Conservation (phyloP, 2,329 filamentous ascomycete species). For the Scedosporium apiospermum region DNA sequence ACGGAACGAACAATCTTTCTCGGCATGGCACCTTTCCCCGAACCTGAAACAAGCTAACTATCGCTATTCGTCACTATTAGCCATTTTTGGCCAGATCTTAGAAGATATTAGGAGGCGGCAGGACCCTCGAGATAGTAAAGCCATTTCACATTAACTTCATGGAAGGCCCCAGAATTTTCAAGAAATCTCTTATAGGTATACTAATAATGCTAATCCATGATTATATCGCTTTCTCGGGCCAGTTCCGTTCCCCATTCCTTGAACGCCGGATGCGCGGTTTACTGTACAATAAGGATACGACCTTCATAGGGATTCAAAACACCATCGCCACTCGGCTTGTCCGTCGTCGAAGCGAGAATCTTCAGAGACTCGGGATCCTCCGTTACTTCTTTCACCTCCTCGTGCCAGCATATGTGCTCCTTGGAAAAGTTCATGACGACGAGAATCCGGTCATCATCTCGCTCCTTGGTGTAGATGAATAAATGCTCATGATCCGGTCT, state of each 20-base stretch:
- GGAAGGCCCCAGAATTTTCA: no score
- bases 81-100: no score
- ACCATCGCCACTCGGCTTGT: background rate
- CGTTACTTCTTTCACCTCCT: background rate
- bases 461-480: slow-evolving; percentile 4
- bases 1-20: no score
- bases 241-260: background rate
- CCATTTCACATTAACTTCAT: no score
- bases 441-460: background rate
- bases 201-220: background rate
- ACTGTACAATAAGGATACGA: background rate
- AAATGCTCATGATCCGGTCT: background rate
- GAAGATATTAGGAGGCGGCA: no score
- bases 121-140: no score
- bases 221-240: background rate
- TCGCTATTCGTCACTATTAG: no score
- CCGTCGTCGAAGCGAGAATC: background rate
- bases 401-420: background rate
- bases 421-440: slow-evolving; percentile 5
- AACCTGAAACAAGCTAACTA: no score
- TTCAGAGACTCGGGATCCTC: background rate
- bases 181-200: background rate
- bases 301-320: background rate
- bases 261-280: background rate
- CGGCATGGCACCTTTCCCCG: no score